Conservation (phyloP, 2,329 filamentous ascomycete species). For the Ciborinia camelliae region DNA sequence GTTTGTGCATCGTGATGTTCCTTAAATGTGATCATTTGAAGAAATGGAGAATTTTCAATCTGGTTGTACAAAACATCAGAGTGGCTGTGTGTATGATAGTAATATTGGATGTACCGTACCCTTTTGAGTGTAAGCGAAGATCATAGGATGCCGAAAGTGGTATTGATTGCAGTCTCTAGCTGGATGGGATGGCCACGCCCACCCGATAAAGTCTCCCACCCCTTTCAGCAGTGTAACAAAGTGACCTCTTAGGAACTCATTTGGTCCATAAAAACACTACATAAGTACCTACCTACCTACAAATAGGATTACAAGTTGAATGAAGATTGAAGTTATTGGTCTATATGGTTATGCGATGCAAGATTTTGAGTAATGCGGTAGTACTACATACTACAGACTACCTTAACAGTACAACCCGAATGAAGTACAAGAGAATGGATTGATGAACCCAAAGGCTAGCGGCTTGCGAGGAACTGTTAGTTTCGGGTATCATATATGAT, state of each 20-base stretch:
- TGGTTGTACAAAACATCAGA: slow-evolving; percentile 5
- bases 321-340: slow-evolving; percentile 4
- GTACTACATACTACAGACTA: background rate
- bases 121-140: slow-evolving; percentile 9
- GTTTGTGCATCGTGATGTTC: slow-evolving; percentile 4
- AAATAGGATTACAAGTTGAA: background rate
- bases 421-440: background rate
- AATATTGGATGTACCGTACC: background rate
- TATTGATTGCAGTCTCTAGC: background rate
- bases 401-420: background rate
- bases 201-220: background rate
- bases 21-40: background rate
- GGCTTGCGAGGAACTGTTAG: background rate
- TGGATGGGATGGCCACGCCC: background rate
- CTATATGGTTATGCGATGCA: background rate
- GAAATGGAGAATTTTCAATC: background rate
- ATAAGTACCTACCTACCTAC: too few relatives aligned
- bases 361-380: background rate
- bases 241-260: background rate
- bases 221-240: slow-evolving; percentile 17
- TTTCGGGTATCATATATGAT: background rate
- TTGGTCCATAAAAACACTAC: background rate
- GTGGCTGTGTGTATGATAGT: slow-evolving; percentile 10
- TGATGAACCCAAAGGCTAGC: background rate
- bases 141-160: background rate